A percentile compares a stretch with the other conserved stretches of the same genome.
phyloP scores from a whole-genome alignment of 2,329 filamentous ascomycete genomes.

The Pseudopyricularia javanii region DNA sequence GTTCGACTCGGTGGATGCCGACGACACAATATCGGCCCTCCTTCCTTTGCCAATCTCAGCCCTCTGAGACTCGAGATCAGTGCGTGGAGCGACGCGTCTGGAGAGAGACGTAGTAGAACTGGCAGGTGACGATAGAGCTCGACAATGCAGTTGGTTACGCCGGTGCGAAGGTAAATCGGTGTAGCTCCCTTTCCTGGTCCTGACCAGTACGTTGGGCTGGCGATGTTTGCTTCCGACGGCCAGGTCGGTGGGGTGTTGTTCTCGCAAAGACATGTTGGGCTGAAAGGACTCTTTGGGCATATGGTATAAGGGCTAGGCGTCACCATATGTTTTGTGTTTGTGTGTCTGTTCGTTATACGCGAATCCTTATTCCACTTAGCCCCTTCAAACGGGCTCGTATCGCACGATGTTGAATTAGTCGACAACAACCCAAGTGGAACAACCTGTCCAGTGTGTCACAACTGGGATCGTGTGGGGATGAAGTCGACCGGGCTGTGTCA shows the following conservation, averaged over 20 bases:
- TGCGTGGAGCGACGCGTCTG: background rate
- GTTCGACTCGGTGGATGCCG: background rate
- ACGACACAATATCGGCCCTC: background rate
- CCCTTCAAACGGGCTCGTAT: background rate
- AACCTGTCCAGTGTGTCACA: background rate
- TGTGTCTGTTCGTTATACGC: background rate
- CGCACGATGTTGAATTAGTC: background rate
- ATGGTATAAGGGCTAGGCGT: background rate
- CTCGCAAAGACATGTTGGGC: background rate
- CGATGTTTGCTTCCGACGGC: background rate
- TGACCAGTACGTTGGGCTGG: conserved; percentile 1
- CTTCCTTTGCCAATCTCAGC: background rate
- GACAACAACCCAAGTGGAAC: background rate
- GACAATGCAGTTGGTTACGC: background rate
- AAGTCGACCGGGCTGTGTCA: background rate
- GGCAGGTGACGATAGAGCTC: background rate
- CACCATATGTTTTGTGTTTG: background rate
- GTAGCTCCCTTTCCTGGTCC: background rate
- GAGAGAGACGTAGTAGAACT: background rate
- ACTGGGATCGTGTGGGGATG: background rate
- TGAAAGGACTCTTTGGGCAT: background rate
- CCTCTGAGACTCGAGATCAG: background rate
- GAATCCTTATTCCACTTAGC: background rate
- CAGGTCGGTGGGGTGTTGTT: background rate
- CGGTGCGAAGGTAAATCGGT: background rate